Base-by-base conservation (phyloP, 164 flowering plant species). In the Echeveria elegans region DNA sequence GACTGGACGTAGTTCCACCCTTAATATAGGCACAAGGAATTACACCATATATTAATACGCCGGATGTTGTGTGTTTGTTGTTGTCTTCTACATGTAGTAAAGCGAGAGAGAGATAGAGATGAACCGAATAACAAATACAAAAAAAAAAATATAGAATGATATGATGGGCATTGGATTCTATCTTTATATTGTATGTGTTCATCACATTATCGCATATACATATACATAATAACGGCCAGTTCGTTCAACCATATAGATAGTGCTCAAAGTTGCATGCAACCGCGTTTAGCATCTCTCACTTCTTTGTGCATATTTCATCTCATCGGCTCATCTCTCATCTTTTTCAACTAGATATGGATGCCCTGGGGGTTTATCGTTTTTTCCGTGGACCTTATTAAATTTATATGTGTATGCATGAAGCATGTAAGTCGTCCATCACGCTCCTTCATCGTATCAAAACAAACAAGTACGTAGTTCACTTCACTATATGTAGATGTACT, bases 281-380 rank as follows among this genome's bases (percentile, higher is more conserved):
- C 61, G 72, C 80, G 64, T 72, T 76, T 67, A 63, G 66, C 68
- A 72, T 66, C 71, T 37, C 65, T 63, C 65, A 34, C 41, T 23
- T 26, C 32, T 28, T 12, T 56, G 32, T 56, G 16, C 14, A 14
- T 28, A 28, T 26, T 1, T 56, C 8, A 52, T 52, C 53, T 23
- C n/a, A n/a, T n/a, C n/a, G n/a, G n/a, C n/a, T n/a, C n/a, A n/a
- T n/a, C n/a, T n/a, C n/a, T n/a, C n/a, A n/a, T n/a, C n/a, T n/a
- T n/a, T n/a, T n/a, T n/a, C n/a, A n/a, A n/a, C n/a, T n/a, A n/a
- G n/a, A n/a, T n/a, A n/a, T n/a, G n/a, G n/a, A n/a, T n/a, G n/a
- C n/a, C n/a, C n/a, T n/a, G n/a, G n/a, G n/a, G n/a, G n/a, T n/a
- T n/a, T n/a, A n/a, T n/a, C n/a, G n/a, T n/a, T n/a, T n/a, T n/a